Conservation (phyloP, 257 asterid species). For the Eucommia ulmoides region DNA sequence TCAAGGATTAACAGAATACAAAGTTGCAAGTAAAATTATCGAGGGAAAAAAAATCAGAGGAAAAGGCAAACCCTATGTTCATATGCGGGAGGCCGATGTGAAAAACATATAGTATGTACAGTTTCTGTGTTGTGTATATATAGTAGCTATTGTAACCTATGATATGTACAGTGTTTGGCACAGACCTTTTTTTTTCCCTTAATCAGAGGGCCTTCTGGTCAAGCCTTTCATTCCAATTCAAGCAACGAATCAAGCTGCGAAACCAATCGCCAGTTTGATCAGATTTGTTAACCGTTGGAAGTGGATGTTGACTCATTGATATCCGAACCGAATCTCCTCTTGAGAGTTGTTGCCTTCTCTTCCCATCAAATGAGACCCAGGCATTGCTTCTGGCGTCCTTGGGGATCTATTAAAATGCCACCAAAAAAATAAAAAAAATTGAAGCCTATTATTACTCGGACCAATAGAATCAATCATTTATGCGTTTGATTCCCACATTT, state of each 20-base stretch:
- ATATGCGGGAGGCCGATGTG: background rate
- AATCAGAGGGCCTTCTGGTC: constrained; percentile 87
- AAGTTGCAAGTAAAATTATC: background rate
- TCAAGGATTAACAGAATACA: background rate
- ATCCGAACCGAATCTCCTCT: constrained; percentile 86
- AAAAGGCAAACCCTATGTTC: background rate
- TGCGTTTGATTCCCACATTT: too few species aligned
- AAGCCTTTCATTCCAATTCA: constrained; percentile 95
- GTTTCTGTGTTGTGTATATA: constrained; percentile 11
- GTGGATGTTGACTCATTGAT: constrained; percentile 94
- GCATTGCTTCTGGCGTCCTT: constrained; percentile 90
- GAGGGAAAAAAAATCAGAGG: background rate
- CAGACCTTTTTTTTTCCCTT: background rate
- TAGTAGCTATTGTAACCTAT: constrained; percentile 13
- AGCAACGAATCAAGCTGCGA: constrained; percentile 88
- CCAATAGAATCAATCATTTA: background rate
- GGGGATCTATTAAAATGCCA: constrained; percentile 38
- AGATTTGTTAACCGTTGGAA: constrained; percentile 83
- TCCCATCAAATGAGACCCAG: constrained; percentile 98
- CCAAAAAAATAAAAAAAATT: too few species aligned
- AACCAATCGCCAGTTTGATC: constrained; percentile 99
- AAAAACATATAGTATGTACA: constrained; percentile 7
- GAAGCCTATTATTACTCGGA: background rate
- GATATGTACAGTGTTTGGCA: constrained; percentile 47
- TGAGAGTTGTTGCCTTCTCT: constrained; percentile 90